Base-by-base conservation (phyloP, 768 basidiomycete genomes). In the Serendipita sp. region DNA sequence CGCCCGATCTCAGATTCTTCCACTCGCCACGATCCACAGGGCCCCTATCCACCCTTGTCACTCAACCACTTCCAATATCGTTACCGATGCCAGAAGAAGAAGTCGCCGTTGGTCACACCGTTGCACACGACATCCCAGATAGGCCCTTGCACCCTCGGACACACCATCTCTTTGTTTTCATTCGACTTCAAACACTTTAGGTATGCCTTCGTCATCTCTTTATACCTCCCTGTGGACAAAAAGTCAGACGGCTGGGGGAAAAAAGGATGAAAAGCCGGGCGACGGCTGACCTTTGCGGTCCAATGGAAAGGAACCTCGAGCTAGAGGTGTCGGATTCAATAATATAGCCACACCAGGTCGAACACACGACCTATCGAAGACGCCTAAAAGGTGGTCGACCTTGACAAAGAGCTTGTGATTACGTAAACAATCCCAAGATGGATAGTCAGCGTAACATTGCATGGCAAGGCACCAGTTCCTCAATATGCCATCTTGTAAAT, bases 251-350 rank as follows among this genome's bases (percentile, higher is more conserved):
- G 51, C 44, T 24, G 24, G 24, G 24, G 24, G 1, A 24, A 24
- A 0, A 24, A 24, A 24, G 24, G 24, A 0, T 24, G 24, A 24
- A 24, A 24, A 24, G 24, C 24, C 24, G 24, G 24, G 24, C 24
- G 24, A 51, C 32, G 28, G 72, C 80, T 48, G 69, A 92, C 92
- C 92, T 78, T 89, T 87, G 69, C 94, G 92, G 71, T 94, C 92
- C 24, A 94, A 78, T 53, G 92, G 92, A 71, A 95, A 94, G 0
- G 91, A 89, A n/a, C 92, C 92, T 68, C 92, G 81, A 67, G 92
- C 87, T 18, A 91, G 92, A 46, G 92, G 82, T 0, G 78, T 71
- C 7, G 80, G 77, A 71, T 87, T 83, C 74, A 92, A 91, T 3
- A 83, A 77, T 63, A 85, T 86, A 63, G 92, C 83, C 18, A 87